Percentiles rank a stretch among this genome's conserved stretches.
phyloP scores from a whole-genome alignment of 176 grass and related monocot genomes.

The Lolium perenne region DNA sequence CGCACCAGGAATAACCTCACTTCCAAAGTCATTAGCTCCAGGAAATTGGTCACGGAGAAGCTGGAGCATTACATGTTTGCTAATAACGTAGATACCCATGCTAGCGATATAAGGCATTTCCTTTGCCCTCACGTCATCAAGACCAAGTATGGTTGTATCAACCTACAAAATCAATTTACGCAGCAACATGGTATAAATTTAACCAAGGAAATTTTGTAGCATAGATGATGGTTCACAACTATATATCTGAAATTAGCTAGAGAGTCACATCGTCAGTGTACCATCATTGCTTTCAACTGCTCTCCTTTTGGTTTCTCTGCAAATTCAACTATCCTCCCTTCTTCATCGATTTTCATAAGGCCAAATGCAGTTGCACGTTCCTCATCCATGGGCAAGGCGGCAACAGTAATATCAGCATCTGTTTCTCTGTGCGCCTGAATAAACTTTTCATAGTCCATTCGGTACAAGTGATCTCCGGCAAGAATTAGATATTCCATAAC shows the following conservation, averaged over 20 bases:
- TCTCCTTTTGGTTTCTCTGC: conserved; percentile 97
- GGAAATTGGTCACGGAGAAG: conserved; percentile 85
- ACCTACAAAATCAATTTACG: conserved; percentile 61
- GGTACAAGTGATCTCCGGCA: conserved; percentile 92
- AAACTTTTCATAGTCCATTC: conserved; percentile 99
- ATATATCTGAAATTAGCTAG: conserved; percentile 35
- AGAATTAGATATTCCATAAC: conserved; percentile 95
- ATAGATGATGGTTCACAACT: conserved; percentile 35
- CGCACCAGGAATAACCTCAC: conserved; percentile 98
- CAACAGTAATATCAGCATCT: conserved; percentile 91
- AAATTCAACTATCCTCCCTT: conserved; percentile 89
- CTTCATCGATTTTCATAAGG: conserved; percentile 96
- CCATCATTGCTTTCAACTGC: conserved; percentile 87
- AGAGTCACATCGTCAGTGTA: conserved; percentile 38
- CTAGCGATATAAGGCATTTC: conserved; percentile 98
- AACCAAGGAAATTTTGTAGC: conserved; percentile 20
- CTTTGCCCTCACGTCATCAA: conserved; percentile 74
- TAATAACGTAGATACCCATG: conserved; percentile 99
- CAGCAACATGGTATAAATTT: conserved; percentile 38
- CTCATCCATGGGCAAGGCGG: conserved; percentile 91
- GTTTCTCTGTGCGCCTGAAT: conserved; percentile 96
- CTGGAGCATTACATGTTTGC: conserved; percentile 90
- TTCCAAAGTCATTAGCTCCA: conserved; percentile 94
- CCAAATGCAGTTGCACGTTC: conserved; percentile 91
- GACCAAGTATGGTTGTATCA: conserved; percentile 93